phyloP scores from a whole-genome alignment of 2,329 filamentous ascomycete genomes.

The Leptographium procerum region DNA sequence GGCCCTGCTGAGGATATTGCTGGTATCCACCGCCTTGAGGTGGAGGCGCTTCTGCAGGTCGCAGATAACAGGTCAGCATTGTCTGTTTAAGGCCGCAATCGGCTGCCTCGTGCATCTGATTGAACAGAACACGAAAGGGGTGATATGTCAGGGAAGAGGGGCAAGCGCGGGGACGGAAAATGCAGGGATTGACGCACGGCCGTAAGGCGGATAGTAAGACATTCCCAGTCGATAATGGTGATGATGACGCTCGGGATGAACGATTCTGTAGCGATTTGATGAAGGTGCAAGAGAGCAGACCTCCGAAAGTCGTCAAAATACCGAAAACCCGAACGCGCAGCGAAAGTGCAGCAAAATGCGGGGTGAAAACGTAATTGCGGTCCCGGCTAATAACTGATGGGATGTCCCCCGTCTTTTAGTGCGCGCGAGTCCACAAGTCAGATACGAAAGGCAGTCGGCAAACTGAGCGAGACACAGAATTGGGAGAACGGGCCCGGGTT shows the following conservation, averaged over 20 bases:
- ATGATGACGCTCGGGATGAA: background rate
- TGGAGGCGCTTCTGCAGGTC: slow-evolving; percentile 9
- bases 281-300: background rate
- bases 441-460: background rate
- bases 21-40: slow-evolving; percentile 9
- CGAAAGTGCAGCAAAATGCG: background rate
- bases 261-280: background rate
- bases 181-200: slow-evolving; percentile 18
- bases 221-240: slow-evolving; percentile 16
- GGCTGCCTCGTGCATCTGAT: background rate
- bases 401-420: background rate
- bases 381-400: background rate
- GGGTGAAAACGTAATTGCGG: background rate
- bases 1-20: slow-evolving; percentile 15
- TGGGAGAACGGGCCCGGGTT: background rate
- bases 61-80: background rate
- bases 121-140: too few relatives aligned
- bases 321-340: background rate
- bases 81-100: background rate
- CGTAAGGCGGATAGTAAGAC: slow-evolving; percentile 26
- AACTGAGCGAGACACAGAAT: background rate
- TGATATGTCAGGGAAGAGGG: too few relatives aligned
- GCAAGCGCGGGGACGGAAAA: background rate
- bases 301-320: background rate
- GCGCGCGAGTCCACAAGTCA: too few relatives aligned